Evolutionary conservation across 2,329 filamentous ascomycete genomes (phyloP), one percentile per base, ranked within the genome.

Genomic region (Colletotrichum phormii): DNA sequence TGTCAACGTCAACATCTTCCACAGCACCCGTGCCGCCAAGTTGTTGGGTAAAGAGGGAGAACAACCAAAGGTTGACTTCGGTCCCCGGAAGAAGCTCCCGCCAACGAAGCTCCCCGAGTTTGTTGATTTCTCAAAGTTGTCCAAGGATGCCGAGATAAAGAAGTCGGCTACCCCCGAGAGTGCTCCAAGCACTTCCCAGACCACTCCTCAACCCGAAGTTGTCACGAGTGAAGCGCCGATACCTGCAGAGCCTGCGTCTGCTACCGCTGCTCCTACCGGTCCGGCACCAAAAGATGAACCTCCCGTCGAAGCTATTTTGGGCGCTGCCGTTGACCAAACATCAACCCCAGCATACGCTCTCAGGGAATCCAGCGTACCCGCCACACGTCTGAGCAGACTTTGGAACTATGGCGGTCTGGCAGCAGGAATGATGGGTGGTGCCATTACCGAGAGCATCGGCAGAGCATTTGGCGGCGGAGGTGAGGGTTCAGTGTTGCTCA

Each of bases 331-430:
- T 12, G 66, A 73, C 2, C 66, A 71, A 22, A 13, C 67, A 18
- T 26, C 62, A 4, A 22, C 68, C 12, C 4, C 71, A 11, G 61
- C 63, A 26, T 73, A 97, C 79, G 87, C 93, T 73, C 91, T 99
- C 80, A 89, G 93, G 67, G 96, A 98, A 79, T 99, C 97, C 11
- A 92, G 91, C 75, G 95, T 99, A 0, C 97, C 97, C 1, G 94
- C 97, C 0, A 95, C 95, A 8, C 91, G 97, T 4, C 84, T 99
- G 64, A 93, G 95, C 55, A 90, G 97, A 67, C 85, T 99, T 29
- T 98, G 96, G 94, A 97, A 99, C 82, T 99, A 98, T 80, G 90
- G 95, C 68, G 95, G 97, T 0, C 88, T 99, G 5, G 97, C 95
- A 31, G 96, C 95, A 0, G 97, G 96, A 59, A 98, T 99, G 95